Base-by-base conservation (phyloP, 495 filamentous ascomycete species). In the Letharia lupina region DNA sequence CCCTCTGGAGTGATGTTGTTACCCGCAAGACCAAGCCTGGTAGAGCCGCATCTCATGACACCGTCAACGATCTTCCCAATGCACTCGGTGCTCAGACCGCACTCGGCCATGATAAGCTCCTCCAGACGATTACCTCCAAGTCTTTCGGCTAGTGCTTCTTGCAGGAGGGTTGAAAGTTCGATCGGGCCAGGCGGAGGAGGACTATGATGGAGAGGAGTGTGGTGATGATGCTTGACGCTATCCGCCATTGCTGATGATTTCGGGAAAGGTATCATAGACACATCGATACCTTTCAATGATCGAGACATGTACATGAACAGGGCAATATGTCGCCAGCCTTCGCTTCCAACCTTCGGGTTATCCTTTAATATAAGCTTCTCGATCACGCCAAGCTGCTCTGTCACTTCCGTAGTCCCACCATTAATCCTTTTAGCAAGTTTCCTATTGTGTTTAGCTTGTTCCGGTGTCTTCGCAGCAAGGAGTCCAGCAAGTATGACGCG, bases 291-390 rank as follows among this genome's bases (percentile, higher is more conserved):
- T 75, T 91, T 93, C 42, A 98, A 76, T 12, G 91, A 92, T 66
- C 86, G 86, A 59, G 89, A 96, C 75, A 97, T 87, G 73, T 96
- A 87, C 33, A 96, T 79, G 73, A 98, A 98, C 12, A 96, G 79
- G 63, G 87, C 87, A 47, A 98, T 89, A 70, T 97, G 88, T 70
- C 86, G 88, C 94, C 94, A 98, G 40, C 94, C 94, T 62, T 93
- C 90, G 3, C 80, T 77, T 12, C 88, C 87, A 64, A 98, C 89
- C 70, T 91, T 93, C 2, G 83, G 78, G 71, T 95, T 96, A 72
- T 93, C 88, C 74, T 96, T 97, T n/a, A 98, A 76, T 7, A 88
- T 89, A 8, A 98, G 75, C 67, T 93, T 87, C 78, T 97, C 93
- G 6, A 98, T 83, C 2, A 91, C 84, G 28, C 94, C 91, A 40